These are phyloP conservation scores for Toxoplasma gondii DNA, from an alignment of 169 alveolate species.

Conservation along the genomic window DNA sequence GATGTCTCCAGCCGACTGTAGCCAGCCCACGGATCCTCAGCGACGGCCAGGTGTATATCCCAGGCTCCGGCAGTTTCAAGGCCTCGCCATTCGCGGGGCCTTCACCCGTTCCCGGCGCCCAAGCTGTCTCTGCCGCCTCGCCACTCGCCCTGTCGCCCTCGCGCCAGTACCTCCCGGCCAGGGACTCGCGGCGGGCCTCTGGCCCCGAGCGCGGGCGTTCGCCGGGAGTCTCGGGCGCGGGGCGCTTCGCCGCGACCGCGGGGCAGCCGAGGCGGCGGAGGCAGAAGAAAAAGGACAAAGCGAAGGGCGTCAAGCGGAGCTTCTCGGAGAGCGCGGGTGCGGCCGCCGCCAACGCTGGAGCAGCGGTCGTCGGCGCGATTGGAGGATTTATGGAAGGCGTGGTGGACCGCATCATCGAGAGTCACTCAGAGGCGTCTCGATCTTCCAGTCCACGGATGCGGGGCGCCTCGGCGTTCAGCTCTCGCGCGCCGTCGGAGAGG, in stretches of 20 bases:
- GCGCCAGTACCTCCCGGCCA: not conserved
- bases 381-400: constrained; percentile 29
- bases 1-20: no score
- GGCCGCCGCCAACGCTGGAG: not conserved
- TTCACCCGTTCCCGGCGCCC: not conserved
- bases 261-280: not conserved
- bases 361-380: not conserved
- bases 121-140: not conserved
- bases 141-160: not conserved
- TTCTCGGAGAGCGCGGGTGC: not conserved
- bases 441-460: not conserved
- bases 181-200: not conserved
- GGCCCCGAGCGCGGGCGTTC: not conserved
- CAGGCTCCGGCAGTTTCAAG: not conserved
- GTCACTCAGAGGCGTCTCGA: not conserved
- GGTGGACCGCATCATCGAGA: not conserved
- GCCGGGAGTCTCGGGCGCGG: no score
- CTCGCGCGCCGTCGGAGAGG: not conserved
- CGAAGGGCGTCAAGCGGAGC: no score
- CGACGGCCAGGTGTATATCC: constrained; percentile 24
- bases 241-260: not conserved
- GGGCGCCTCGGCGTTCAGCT: not conserved
- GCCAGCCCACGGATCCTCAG: not conserved
- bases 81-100: not conserved
- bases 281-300: not conserved